Base-by-base conservation (phyloP, 805 yeast genomes). In the Ascoidea rubescens region DNA sequence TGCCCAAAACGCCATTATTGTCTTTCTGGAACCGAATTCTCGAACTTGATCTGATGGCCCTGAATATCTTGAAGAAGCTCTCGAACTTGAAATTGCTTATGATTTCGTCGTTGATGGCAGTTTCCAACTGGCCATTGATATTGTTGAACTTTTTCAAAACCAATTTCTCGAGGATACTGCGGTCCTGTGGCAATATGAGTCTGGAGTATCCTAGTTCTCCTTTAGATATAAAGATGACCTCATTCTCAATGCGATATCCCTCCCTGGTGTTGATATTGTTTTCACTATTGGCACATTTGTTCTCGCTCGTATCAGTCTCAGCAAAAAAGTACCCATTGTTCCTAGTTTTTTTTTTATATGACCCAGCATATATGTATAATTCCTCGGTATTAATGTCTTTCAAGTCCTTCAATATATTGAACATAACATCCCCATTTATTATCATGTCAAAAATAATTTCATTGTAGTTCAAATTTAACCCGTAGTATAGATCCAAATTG, bases 161-260 rank as follows among this genome's bases (percentile, higher is more conserved):
- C 33, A 87, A 62, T 47, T 80, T 79, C 55, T 84, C 91, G 37
- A 88, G 63, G 10, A 80, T 76, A 2, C 79, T 69, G 57, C 74
- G 72, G 49, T 77, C 84, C 54, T 73, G 75, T 0, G 95, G 95
- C 48, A 82, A 72, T 7, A 75, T 71, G 21, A 87, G 68, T 59
- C 83, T 81, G 45, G 87, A 80, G 50, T 73, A 70, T 0, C 95
- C 96, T 48, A 86, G 72, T n/a, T 81, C 84, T 8, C 91, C 86
- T 45, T 72, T 74, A 0, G 93, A 82, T 5, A 84, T 75, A 51
- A 88, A 73, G 31, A 74, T 69, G 48, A 82, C 64, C 56, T 70
- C 72, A 43, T 73, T 69, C 5, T 64, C 58, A 6, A 32, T 52
- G n/a, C n/a, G n/a, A n/a, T n/a, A n/a, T n/a, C n/a, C n/a, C n/a